Evolutionary conservation across 139 green algal genomes (phyloP).

Genomic region (Coccomyxa sp.): DNA sequence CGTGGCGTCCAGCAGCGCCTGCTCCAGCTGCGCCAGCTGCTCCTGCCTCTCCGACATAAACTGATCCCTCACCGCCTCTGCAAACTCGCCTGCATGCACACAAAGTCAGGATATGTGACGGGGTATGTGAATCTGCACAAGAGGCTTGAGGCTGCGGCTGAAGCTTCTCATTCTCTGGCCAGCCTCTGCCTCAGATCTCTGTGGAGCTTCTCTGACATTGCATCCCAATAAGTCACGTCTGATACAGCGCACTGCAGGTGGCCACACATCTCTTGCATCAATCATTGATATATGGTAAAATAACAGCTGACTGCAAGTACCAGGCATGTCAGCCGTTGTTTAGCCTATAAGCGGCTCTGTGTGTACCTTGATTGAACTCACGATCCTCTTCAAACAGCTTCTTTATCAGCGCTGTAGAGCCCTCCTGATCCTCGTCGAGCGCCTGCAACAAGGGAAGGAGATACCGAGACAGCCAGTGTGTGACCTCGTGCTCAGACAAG

Average conservation of each 20-base stretch:
- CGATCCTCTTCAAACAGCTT: constrained; percentile 64
- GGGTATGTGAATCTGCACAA: neutral
- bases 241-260: neutral
- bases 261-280: neutral
- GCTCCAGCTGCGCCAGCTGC: constrained; percentile 39
- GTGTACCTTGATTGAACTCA: constrained; percentile 53
- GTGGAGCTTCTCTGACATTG: neutral
- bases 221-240: neutral
- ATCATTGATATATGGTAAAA: neutral
- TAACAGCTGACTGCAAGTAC: neutral
- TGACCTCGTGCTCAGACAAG: too few relatives aligned
- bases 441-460: too few relatives aligned
- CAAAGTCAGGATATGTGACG: neutral
- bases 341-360: neutral
- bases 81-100: constrained; percentile 43
- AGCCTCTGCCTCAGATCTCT: neutral
- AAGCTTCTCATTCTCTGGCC: neutral
- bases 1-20: constrained; percentile 29
- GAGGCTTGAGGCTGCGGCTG: neutral
- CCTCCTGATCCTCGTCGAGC: constrained; percentile 50
- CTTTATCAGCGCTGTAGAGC: constrained; percentile 25
- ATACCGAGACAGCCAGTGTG: too few relatives aligned
- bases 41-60: constrained; percentile 44
- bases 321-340: too few relatives aligned
- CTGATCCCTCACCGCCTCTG: constrained; percentile 56